Conservation (phyloP, 306 rosid genomes). For the Hippophae rhamnoides region DNA sequence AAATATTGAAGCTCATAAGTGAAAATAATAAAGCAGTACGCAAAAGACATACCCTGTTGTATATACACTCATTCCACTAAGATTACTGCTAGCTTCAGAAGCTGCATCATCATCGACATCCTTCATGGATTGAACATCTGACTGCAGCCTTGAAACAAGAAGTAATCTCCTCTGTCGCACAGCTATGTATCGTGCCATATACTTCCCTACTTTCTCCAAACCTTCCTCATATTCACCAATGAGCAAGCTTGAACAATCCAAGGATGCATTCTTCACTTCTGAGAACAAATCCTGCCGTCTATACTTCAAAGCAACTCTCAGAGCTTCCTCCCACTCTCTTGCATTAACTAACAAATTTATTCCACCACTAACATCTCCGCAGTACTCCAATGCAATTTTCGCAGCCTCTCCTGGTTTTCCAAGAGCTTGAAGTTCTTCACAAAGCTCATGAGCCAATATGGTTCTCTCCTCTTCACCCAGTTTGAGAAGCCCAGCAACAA, state of each 20-base stretch:
- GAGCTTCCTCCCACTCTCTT: constrained; percentile 83
- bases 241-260: constrained; percentile 70
- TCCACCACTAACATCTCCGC: constrained; percentile 54
- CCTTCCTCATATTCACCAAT: constrained; percentile 72
- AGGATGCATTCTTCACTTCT: constrained; percentile 55
- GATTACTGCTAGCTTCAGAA: constrained; percentile 92
- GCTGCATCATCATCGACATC: constrained; percentile 79
- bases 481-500: constrained; percentile 71
- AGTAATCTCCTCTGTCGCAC: constrained; percentile 92
- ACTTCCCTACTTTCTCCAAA: constrained; percentile 89
- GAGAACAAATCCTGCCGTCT: constrained; percentile 57
- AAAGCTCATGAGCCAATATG: constrained; percentile 67
- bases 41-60: constrained; percentile 62
- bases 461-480: constrained; percentile 58
- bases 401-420: constrained; percentile 96
- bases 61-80: constrained; percentile 98
- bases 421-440: constrained; percentile 95
- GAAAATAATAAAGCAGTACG: constrained; percentile 9
- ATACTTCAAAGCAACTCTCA: constrained; percentile 68
- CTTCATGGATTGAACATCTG: constrained; percentile 58
- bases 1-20: not conserved
- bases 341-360: constrained; percentile 49
- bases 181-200: constrained; percentile 86
- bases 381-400: constrained; percentile 78
- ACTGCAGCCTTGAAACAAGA: constrained; percentile 68